These are phyloP conservation scores for Pseudoturritis turrita DNA, from an alignment of 345 rosid genomes.

Conservation along the genomic window DNA sequence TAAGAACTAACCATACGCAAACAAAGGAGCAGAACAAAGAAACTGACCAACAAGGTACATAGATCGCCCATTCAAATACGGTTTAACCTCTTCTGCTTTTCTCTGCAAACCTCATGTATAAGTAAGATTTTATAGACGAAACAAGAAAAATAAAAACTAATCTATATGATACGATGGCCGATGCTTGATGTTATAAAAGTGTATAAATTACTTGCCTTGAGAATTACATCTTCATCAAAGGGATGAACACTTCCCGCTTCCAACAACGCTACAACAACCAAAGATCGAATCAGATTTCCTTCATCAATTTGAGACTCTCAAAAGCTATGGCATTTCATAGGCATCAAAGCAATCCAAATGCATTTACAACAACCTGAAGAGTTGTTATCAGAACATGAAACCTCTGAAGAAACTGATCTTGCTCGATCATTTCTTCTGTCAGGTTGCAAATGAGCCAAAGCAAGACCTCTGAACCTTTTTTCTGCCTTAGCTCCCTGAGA, in stretches of 20 bases:
- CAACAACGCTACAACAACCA: constrained; percentile 46
- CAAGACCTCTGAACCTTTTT: constrained; percentile 33
- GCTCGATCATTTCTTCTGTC: constrained; percentile 7
- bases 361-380: constrained; percentile 44
- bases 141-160: constrained; percentile 19
- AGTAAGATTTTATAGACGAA: neutral
- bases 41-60: constrained; percentile 94
- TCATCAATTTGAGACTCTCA: neutral
- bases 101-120: constrained; percentile 51
- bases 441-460: constrained; percentile 42
- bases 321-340: neutral
- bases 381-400: constrained; percentile 44
- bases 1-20: neutral
- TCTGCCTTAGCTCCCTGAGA: constrained; percentile 32
- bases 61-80: constrained; percentile 67
- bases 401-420: constrained; percentile 30
- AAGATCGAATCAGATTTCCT: neutral
- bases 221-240: constrained; percentile 45
- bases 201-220: constrained; percentile 47
- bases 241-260: constrained; percentile 44
- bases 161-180: neutral
- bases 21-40: constrained; percentile 6
- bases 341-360: neutral
- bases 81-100: constrained; percentile 66
- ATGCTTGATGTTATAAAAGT: neutral